phyloP scores from a whole-genome alignment of 2,329 filamentous ascomycete genomes.

The Fusarium avenaceum region DNA sequence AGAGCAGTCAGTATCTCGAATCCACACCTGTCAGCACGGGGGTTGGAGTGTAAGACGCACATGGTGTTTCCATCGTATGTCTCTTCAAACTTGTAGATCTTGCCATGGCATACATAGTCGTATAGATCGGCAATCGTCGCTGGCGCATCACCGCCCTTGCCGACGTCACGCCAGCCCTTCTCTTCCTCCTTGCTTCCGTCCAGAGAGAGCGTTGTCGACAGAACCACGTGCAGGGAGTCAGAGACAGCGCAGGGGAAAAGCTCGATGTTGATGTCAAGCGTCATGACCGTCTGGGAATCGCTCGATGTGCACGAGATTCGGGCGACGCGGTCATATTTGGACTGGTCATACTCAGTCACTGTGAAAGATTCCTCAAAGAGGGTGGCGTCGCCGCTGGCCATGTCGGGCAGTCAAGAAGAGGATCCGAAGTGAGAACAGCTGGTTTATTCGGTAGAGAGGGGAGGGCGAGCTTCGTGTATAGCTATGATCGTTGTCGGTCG shows the following conservation, averaged over 20 bases:
- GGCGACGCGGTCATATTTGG: constrained; percentile 95
- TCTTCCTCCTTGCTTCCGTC: constrained; percentile 85
- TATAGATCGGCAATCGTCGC: constrained; percentile 80
- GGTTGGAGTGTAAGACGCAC: constrained; percentile 60
- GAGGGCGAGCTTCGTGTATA: constrained; percentile 1
- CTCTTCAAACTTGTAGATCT: constrained; percentile 91
- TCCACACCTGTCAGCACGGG: not conserved
- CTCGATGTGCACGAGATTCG: constrained; percentile 83
- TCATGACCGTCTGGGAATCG: constrained; percentile 81
- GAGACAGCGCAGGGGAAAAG: constrained; percentile 83
- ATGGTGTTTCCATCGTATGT: constrained; percentile 83
- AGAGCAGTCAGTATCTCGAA: constrained; percentile 16
- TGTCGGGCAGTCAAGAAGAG: constrained; percentile 21
- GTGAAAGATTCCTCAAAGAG: constrained; percentile 95
- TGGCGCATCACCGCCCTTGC: constrained; percentile 66
- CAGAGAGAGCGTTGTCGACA: constrained; percentile 87
- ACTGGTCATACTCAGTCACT: constrained; percentile 81
- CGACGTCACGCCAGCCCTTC: constrained; percentile 85
- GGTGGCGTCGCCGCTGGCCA: constrained; percentile 79
- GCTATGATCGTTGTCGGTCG: constrained; percentile 18
- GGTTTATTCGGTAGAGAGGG: not conserved
- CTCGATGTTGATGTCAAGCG: constrained; percentile 94
- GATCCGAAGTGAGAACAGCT: not conserved
- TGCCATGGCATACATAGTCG: constrained; percentile 90
- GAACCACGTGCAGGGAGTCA: constrained; percentile 82